Evolutionary conservation across 2,329 filamentous ascomycete genomes (phyloP).

Genomic region (Grosmannia penicillata): DNA sequence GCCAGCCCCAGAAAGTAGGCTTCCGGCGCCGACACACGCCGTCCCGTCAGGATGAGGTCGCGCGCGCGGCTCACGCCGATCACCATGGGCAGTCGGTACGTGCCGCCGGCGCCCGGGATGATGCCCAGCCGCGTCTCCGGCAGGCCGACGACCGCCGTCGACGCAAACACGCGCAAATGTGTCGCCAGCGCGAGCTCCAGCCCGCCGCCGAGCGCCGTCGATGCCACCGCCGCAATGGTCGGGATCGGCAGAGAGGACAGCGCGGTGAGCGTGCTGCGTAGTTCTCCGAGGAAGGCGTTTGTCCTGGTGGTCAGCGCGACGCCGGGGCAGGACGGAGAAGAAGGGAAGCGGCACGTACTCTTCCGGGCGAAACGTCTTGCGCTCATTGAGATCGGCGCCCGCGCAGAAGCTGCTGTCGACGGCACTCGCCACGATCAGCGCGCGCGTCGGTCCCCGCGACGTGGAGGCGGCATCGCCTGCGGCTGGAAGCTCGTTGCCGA

Average conservation of each 20-base stretch:
- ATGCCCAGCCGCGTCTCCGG: conserved; percentile 90
- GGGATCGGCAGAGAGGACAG: conserved; percentile 70
- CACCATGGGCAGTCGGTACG: conserved; percentile 68
- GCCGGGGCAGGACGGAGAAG: background rate
- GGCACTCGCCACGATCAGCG: conserved; percentile 70
- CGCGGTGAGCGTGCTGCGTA: conserved; percentile 60
- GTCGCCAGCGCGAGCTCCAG: conserved; percentile 86
- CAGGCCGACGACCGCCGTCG: conserved; percentile 63
- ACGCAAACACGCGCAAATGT: conserved; percentile 74
- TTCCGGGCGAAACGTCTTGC: conserved; percentile 57
- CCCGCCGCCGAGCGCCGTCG: conserved; percentile 78
- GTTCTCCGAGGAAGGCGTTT: conserved; percentile 57
- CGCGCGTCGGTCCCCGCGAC: conserved; percentile 45
- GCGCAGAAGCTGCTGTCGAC: conserved; percentile 85
- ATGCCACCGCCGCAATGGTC: conserved; percentile 77
- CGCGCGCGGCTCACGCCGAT: conserved; percentile 72
- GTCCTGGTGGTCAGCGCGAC: conserved; percentile 40
- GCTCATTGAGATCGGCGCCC: conserved; percentile 86
- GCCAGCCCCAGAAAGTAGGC: conserved; percentile 85
- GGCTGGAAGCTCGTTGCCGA: conserved; percentile 35
- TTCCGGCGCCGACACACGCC: conserved; percentile 69
- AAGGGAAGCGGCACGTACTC: conserved; percentile 42
- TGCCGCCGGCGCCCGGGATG: conserved; percentile 87
- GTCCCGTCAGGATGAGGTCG: conserved; percentile 79
- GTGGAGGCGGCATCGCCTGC: conserved; percentile 20